Evolutionary conservation across 192 early-diverging fungal genomes (phyloP), one percentile per base, ranked within the genome.

Genomic region (Gonapodya prolifera): DNA sequence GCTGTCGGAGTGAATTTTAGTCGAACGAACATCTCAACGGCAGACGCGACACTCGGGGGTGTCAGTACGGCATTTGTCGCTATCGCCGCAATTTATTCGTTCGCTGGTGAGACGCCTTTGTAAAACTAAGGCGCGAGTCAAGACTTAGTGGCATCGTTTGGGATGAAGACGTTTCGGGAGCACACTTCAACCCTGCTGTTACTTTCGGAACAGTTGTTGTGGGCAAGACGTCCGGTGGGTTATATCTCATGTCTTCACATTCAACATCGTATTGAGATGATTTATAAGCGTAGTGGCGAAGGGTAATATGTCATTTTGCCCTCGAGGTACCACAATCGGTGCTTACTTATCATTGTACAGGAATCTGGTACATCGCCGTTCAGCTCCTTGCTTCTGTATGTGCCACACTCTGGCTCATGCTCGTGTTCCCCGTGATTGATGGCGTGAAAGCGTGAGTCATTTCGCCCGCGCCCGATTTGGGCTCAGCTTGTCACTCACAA

Each of bases 131-230:
- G n/a, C n/a, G n/a, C n/a, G n/a, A n/a, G n/a, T n/a, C n/a, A n/a
- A n/a, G 45, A 8, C 45, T 61, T 16, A 61, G 23, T 61, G 45
- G 8, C 8, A 61, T 23, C 8, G 45, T 23, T 61, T 61, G 45
- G 45, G 45, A 8, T 61, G 8, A 8, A 31, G 88, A 89, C 81
- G 87, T 88, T 17, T 87, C 86, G 34, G 88, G 88, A 75, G 88
- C 88, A 2, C 88, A 89, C 74, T 89, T 89, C 81, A 89, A 89
- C 80, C 88, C 88, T n/a, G 87, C 87, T 18, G 88, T 89, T 0
- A 88, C 87, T 23, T 88, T 87, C 80, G 88, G 83, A 13, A 85
- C 82, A 0, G 84, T 88, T 35, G 83, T 89, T 0, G 85, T 86
- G 0, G 88, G 88, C 30, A 89, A 89, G 74, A 61, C 45, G 45